These are phyloP conservation scores for Jimgerdemannia flammicorona DNA, from an alignment of 192 early-diverging fungal species.

Conservation along the genomic window DNA sequence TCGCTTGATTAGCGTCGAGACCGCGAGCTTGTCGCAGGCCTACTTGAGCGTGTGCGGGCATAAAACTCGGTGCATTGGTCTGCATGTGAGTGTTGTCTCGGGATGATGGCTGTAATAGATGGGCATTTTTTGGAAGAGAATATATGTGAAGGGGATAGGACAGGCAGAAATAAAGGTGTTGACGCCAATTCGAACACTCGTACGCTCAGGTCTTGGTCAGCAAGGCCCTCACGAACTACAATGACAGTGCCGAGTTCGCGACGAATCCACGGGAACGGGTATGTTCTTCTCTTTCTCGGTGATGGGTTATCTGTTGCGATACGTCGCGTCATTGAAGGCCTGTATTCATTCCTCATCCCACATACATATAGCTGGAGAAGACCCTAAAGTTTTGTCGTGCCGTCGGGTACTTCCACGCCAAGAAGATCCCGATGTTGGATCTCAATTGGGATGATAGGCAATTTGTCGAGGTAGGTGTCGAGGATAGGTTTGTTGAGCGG, in stretches of 20 bases:
- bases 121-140: too few relatives aligned
- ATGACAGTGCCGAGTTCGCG: neutral
- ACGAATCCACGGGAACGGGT: neutral
- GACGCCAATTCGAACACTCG: too few relatives aligned
- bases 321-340: too few relatives aligned
- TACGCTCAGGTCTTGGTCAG: neutral
- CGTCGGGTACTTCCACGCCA: neutral
- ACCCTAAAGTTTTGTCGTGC: neutral
- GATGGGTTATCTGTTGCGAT: neutral
- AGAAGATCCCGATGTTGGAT: neutral
- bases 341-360: neutral
- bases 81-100: neutral
- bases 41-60: neutral
- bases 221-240: neutral
- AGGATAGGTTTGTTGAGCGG: neutral
- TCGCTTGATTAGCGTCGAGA: neutral
- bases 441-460: neutral
- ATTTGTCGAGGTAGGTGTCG: constrained; percentile 1
- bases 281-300: neutral
- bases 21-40: neutral
- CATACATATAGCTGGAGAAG: neutral
- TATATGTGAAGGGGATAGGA: too few relatives aligned
- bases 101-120: too few relatives aligned
- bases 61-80: neutral
- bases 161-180: too few relatives aligned